Conservation (phyloP, 176 grass and related monocot species). For the Triticum turgidum region DNA sequence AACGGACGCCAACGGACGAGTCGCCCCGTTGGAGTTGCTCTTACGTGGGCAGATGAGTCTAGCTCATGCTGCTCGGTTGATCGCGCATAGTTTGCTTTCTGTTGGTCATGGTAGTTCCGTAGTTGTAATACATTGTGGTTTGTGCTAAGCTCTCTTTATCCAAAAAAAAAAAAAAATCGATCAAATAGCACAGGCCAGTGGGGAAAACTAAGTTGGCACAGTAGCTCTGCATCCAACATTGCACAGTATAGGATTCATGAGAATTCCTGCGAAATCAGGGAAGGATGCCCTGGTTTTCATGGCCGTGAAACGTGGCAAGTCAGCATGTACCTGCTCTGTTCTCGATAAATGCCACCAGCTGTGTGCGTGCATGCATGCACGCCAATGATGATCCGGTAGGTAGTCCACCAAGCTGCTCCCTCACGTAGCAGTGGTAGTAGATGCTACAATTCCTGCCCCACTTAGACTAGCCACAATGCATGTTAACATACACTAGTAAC, state of each 20-base stretch:
- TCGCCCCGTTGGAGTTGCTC: no score
- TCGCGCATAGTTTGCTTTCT: no score
- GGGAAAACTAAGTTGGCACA: not conserved
- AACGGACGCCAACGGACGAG: no score
- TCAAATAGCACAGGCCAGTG: not conserved
- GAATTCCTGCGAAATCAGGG: not conserved
- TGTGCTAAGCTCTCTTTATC: no score
- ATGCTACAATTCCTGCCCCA: not conserved
- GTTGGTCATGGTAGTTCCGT: no score
- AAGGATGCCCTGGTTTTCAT: not conserved
- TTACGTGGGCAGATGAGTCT: no score
- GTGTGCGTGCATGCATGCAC: constrained; percentile 17
- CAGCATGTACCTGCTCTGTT: not conserved
- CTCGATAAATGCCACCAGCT: not conserved
- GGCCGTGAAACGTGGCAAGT: not conserved
- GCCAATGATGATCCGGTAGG: constrained; percentile 5
- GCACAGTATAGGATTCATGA: not conserved
- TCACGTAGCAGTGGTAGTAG: not conserved
- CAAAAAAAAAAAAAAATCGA: no score
- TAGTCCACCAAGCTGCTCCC: not conserved
- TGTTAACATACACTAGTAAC: no score
- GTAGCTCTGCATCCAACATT: not conserved
- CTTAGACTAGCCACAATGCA: no score
- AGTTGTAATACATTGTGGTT: no score
- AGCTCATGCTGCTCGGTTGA: no score